These are phyloP conservation scores for Flaveria ramosissima DNA, from an alignment of 129 eudicot genomes.

Conservation along the genomic window DNA sequence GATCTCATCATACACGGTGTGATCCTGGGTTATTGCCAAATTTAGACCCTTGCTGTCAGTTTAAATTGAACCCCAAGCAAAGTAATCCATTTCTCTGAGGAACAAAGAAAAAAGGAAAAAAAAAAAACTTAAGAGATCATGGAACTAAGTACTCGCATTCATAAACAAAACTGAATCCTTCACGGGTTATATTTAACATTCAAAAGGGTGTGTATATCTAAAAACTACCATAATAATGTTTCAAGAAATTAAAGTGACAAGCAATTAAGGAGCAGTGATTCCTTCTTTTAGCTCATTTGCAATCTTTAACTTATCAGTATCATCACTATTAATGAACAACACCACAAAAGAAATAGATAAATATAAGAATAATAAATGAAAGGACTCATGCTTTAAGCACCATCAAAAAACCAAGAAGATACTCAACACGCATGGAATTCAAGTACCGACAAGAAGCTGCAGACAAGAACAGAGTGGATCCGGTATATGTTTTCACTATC, in stretches of 20 bases:
- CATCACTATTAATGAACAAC: background rate
- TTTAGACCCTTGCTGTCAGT: background rate
- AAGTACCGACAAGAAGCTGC: background rate
- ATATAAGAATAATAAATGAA: background rate
- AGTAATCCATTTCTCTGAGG: background rate
- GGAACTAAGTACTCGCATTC: background rate
- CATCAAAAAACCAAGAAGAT: background rate
- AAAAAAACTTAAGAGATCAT: background rate
- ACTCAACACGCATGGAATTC: background rate
- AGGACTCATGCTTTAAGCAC: background rate
- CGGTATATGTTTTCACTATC: background rate
- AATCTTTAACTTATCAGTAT: background rate
- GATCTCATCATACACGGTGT: conserved; percentile 4
- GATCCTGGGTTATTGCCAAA: background rate
- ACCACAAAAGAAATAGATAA: background rate
- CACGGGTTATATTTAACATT: background rate
- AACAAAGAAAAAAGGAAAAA: background rate
- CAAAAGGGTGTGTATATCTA: background rate
- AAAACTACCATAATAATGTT: conserved; percentile 1
- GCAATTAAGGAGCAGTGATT: background rate
- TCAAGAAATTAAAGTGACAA: background rate
- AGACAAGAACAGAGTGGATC: background rate
- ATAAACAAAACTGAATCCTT: background rate
- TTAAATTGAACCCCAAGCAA: background rate
- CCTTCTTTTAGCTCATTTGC: background rate